A percentile compares a stretch with the other conserved stretches of the same genome.
These are phyloP conservation scores for Spathaspora girioi DNA, from an alignment of 805 yeast genomes.

Conservation along the genomic window DNA sequence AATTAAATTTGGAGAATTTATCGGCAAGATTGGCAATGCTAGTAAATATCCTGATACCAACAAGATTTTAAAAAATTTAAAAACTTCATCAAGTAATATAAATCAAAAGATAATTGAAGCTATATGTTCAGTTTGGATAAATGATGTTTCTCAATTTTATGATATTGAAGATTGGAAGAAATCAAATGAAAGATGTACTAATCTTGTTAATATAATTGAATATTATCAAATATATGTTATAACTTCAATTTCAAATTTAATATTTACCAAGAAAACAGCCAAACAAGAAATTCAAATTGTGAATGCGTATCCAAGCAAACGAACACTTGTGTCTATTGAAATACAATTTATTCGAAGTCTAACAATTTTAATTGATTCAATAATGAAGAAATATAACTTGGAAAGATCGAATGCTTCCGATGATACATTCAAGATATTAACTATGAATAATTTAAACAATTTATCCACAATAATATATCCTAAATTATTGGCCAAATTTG, in stretches of 20 bases:
- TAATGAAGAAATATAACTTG: conserved; percentile 34
- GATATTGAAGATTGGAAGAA: conserved; percentile 42
- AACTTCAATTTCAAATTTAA: conserved; percentile 23
- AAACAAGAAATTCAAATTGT: conserved; percentile 25
- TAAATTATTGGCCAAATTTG: conserved; percentile 27
- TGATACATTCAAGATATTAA: conserved; percentile 34
- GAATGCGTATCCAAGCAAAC: conserved; percentile 35
- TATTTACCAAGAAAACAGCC: conserved; percentile 17
- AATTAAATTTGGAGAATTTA: conserved; percentile 27
- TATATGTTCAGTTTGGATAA: conserved; percentile 41
- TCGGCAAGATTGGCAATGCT: conserved; percentile 30
- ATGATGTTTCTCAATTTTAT: conserved; percentile 42
- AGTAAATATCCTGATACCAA: conserved; percentile 33
- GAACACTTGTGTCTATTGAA: conserved; percentile 38
- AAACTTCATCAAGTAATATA: conserved; percentile 27
- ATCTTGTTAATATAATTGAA: conserved; percentile 31
- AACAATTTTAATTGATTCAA: conserved; percentile 37
- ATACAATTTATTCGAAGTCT: conserved; percentile 44
- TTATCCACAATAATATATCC: conserved; percentile 31
- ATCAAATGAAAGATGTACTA: conserved; percentile 19
- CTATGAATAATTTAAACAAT: conserved; percentile 42
- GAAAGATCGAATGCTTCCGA: conserved; percentile 14
- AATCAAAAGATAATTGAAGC: conserved; percentile 41
- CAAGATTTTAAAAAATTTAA: conserved; percentile 29
- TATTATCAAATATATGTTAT: conserved; percentile 33